These are phyloP conservation scores for Sugiyamaella novakii DNA, from an alignment of 1,139 yeast species.

Conservation along the genomic window DNA sequence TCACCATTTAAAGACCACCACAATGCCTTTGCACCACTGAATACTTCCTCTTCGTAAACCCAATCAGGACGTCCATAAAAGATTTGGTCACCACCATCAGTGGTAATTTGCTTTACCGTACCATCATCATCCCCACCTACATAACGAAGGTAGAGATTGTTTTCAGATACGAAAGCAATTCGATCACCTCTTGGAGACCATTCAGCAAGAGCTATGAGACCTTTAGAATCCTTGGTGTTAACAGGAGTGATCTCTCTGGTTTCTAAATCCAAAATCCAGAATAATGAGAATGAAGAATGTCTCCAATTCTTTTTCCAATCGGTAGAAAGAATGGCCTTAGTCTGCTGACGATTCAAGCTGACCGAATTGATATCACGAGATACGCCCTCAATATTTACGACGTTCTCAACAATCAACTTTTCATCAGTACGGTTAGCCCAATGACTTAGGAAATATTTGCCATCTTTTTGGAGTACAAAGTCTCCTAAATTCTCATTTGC, in stretches of 20 bases:
- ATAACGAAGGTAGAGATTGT: constrained; percentile 60
- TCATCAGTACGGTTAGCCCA: constrained; percentile 35
- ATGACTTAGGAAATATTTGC: constrained; percentile 26
- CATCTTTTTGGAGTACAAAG: constrained; percentile 30
- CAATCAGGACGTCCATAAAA: constrained; percentile 92
- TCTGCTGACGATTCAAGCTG: constrained; percentile 45
- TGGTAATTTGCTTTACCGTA: constrained; percentile 53
- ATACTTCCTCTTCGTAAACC: constrained; percentile 95
- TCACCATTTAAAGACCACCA: constrained; percentile 90
- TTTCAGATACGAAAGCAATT: constrained; percentile 66
- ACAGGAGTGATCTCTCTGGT: constrained; percentile 50
- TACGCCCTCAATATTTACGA: constrained; percentile 28
- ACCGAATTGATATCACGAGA: constrained; percentile 31
- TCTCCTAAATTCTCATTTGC: constrained; percentile 35
- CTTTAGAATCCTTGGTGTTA: constrained; percentile 34
- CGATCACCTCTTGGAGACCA: constrained; percentile 76
- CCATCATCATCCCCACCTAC: constrained; percentile 35
- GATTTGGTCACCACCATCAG: constrained; percentile 65
- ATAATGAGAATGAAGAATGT: constrained; percentile 68
- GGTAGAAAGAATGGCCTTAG: constrained; percentile 54
- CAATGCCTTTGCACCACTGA: constrained; percentile 60
- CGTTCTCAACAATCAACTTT: constrained; percentile 27
- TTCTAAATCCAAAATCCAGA: constrained; percentile 60
- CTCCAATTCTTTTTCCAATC: constrained; percentile 65
- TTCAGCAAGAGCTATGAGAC: constrained; percentile 53